Evolutionary conservation across 805 yeast species (phyloP).

Genomic region (Candida dajiaensis): DNA sequence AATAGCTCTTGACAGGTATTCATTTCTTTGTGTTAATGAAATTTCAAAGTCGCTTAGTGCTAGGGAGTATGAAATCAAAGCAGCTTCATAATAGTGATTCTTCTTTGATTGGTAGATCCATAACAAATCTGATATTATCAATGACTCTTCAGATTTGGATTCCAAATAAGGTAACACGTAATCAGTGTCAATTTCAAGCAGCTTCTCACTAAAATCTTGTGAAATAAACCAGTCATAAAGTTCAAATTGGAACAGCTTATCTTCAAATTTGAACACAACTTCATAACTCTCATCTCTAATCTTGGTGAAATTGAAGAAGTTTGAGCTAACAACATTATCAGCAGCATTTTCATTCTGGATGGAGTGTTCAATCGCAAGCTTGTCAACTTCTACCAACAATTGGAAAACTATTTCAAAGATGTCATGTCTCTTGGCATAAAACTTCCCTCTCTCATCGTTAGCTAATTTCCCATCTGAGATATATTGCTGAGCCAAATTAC

Average conservation of each 20-base stretch:
- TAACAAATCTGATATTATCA: conserved; percentile 72
- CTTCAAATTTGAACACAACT: conserved; percentile 66
- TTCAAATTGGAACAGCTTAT: conserved; percentile 84
- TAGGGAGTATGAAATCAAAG: conserved; percentile 65
- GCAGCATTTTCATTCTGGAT: conserved; percentile 10
- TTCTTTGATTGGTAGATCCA: conserved; percentile 88
- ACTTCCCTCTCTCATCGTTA: conserved; percentile 45
- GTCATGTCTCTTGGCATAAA: conserved; percentile 46
- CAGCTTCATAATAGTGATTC: conserved; percentile 77
- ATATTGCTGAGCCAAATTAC: conserved; percentile 52
- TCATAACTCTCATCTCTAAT: conserved; percentile 69
- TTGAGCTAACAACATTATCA: background rate
- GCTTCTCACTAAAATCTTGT: conserved; percentile 69
- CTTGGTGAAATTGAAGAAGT: conserved; percentile 32
- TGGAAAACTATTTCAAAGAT: conserved; percentile 73
- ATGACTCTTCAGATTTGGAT: conserved; percentile 54
- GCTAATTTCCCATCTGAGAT: conserved; percentile 44
- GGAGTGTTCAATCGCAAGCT: conserved; percentile 41
- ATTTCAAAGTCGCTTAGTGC: conserved; percentile 71
- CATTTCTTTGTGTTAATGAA: conserved; percentile 68
- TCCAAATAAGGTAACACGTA: conserved; percentile 73
- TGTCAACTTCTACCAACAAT: conserved; percentile 67
- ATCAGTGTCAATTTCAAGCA: conserved; percentile 77
- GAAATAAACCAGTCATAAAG: conserved; percentile 88
- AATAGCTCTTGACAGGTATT: conserved; percentile 83